phyloP scores from a whole-genome alignment of 2,329 filamentous ascomycete genomes.

The Fusarium drepaniforme region DNA sequence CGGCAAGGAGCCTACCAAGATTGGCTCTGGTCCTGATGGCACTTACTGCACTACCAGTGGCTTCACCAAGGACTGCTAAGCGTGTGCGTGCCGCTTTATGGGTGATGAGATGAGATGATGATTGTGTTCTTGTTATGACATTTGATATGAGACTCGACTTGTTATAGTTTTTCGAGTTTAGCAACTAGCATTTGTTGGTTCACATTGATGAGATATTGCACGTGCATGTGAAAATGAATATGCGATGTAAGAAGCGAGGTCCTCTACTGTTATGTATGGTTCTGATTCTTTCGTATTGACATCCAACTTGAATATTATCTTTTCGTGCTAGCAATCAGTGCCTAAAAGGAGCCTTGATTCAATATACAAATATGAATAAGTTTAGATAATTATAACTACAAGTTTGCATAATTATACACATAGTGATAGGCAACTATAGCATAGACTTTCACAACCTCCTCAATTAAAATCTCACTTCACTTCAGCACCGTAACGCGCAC shows the following conservation, averaged over 20 bases:
- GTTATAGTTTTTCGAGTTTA: background rate
- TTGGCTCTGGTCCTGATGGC: conserved; percentile 40
- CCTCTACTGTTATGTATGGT: background rate
- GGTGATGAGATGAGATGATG: background rate
- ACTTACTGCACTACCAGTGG: conserved; percentile 30
- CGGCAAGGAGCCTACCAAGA: conserved; percentile 40
- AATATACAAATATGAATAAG: background rate
- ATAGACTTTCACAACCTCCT: background rate
- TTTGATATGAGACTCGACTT: background rate
- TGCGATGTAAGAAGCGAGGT: background rate
- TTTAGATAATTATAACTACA: too few relatives aligned
- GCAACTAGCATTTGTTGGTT: background rate
- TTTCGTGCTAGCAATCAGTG: background rate
- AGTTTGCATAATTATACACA: too few relatives aligned
- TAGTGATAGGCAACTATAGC: background rate
- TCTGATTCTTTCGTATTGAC: background rate
- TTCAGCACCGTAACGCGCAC: background rate
- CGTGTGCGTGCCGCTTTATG: background rate
- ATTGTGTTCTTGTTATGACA: background rate
- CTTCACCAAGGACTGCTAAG: conserved; percentile 28
- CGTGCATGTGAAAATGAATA: background rate
- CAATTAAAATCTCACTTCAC: background rate
- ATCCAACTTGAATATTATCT: background rate
- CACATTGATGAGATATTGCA: background rate
- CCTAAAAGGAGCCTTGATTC: background rate